These are phyloP conservation scores for Calonectria henricotiae DNA, from an alignment of 2,329 filamentous ascomycete species.

Conservation along the genomic window DNA sequence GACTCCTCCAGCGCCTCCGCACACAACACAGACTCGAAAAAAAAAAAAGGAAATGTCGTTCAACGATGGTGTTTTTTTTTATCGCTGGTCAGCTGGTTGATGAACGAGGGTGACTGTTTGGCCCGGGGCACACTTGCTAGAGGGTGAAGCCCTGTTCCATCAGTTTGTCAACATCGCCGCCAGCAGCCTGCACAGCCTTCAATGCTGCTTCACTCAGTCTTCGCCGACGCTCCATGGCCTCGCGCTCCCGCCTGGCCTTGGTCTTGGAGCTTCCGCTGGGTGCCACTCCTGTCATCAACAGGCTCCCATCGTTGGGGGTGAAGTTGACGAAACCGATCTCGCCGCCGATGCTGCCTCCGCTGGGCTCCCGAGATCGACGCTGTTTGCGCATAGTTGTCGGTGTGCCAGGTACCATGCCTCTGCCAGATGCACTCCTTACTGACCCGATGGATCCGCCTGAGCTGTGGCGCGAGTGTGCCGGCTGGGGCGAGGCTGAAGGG, in stretches of 20 bases:
- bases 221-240: slow-evolving; percentile 84
- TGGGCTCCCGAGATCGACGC: slow-evolving; percentile 59
- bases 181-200: slow-evolving; percentile 79
- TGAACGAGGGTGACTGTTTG: not conserved
- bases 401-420: slow-evolving; percentile 59
- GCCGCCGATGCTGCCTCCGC: slow-evolving; percentile 52
- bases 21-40: slow-evolving; percentile 8
- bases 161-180: slow-evolving; percentile 75
- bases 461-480: slow-evolving; percentile 60
- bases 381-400: slow-evolving; percentile 61
- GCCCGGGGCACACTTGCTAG: slow-evolving; percentile 41
- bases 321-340: slow-evolving; percentile 87
- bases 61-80: not conserved
- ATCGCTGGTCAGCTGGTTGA: not conserved
- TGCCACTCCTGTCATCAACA: slow-evolving; percentile 91
- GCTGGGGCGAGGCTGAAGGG: slow-evolving; percentile 62
- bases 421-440: slow-evolving; percentile 58
- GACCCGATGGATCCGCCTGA: slow-evolving; percentile 60
- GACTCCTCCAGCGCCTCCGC: slow-evolving; percentile 28
- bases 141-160: slow-evolving; percentile 68
- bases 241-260: slow-evolving; percentile 91
- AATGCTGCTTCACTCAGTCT: slow-evolving; percentile 79
- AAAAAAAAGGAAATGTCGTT: not conserved
- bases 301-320: slow-evolving; percentile 83
- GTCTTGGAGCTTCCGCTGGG: slow-evolving; percentile 94